phyloP scores from a whole-genome alignment of 2,329 filamentous ascomycete genomes.

The Scedosporium boydii region DNA sequence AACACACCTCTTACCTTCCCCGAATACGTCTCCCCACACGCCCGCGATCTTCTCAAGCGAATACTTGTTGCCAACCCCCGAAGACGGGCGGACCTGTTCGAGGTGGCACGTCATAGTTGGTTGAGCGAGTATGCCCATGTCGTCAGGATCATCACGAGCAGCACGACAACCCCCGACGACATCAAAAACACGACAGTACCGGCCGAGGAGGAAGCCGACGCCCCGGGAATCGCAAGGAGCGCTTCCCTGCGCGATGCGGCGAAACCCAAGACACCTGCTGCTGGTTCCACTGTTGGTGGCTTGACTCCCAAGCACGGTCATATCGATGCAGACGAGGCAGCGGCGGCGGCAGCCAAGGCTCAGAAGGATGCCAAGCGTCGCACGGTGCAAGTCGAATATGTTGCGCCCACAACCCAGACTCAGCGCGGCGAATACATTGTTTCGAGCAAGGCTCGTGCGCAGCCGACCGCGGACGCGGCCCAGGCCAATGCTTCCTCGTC shows the following conservation, averaged over 20 bases:
- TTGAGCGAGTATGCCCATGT: slow-evolving; percentile 94
- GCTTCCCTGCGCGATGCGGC: slow-evolving; percentile 83
- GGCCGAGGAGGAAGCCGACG: slow-evolving; percentile 43
- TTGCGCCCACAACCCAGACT: slow-evolving; percentile 81
- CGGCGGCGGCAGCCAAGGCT: slow-evolving; percentile 40
- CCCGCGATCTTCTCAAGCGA: slow-evolving; percentile 79
- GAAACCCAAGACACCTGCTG: slow-evolving; percentile 50
- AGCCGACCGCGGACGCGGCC: slow-evolving; percentile 27
- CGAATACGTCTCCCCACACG: slow-evolving; percentile 96
- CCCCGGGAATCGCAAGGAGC: slow-evolving; percentile 64
- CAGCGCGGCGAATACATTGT: slow-evolving; percentile 46
- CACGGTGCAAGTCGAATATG: slow-evolving; percentile 96
- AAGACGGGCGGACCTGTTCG: slow-evolving; percentile 90
- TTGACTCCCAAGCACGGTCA: slow-evolving; percentile 65
- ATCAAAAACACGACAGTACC: slow-evolving; percentile 71
- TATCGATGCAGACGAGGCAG: slow-evolving; percentile 57
- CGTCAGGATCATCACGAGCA: slow-evolving; percentile 94
- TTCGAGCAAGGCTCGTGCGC: slow-evolving; percentile 16
- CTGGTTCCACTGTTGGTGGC: slow-evolving; percentile 46
- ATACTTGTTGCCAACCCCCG: slow-evolving; percentile 93
- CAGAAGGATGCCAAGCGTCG: slow-evolving; percentile 84
- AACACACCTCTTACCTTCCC: slow-evolving; percentile 95
- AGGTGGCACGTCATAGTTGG: slow-evolving; percentile 97
- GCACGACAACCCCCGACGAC: slow-evolving; percentile 76
- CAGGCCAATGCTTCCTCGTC: slow-evolving; percentile 26